Evolutionary conservation across 257 asterid genomes (phyloP).

Genomic region (Anisodus tanguticus): DNA sequence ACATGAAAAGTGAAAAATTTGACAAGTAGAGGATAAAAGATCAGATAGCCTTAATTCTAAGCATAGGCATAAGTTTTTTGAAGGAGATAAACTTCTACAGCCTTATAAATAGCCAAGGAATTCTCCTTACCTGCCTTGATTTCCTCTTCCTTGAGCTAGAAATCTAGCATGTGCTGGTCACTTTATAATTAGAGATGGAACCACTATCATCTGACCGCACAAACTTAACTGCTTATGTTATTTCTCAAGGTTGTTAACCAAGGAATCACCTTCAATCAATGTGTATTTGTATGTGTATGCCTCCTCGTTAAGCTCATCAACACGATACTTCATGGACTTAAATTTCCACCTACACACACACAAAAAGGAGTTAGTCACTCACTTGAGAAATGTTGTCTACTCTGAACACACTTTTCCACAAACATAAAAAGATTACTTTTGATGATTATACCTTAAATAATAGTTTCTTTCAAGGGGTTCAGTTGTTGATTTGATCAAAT

Average conservation of each 20-base stretch:
- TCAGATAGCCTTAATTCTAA: not conserved
- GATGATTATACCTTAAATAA: not conserved
- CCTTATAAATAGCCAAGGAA: slow-evolving; percentile 35
- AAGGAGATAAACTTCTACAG: slow-evolving; percentile 36
- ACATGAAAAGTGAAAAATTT: too few relatives aligned
- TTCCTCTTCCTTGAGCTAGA: slow-evolving; percentile 36
- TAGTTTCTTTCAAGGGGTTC: not conserved
- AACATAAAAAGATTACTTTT: too few relatives aligned
- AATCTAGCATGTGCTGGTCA: slow-evolving; percentile 39
- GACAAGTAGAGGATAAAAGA: too few relatives aligned
- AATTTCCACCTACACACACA: not conserved
- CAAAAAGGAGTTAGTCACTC: not conserved
- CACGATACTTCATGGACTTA: slow-evolving; percentile 25
- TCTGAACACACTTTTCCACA: too few relatives aligned
- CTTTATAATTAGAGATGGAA: slow-evolving; percentile 32
- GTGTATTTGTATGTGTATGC: slow-evolving; percentile 35
- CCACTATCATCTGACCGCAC: slow-evolving; percentile 37
- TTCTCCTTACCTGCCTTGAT: slow-evolving; percentile 29
- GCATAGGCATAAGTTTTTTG: slow-evolving; percentile 40
- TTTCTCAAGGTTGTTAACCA: slow-evolving; percentile 35
- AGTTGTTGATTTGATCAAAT: not conserved
- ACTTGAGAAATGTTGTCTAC: too few relatives aligned
- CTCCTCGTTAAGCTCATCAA: slow-evolving; percentile 26
- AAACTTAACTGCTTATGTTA: slow-evolving; percentile 38
- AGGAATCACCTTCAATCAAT: slow-evolving; percentile 30